These are phyloP conservation scores for Saprolegnia parasitica DNA, from an alignment of 352 stramenopile species.

Conservation along the genomic window DNA sequence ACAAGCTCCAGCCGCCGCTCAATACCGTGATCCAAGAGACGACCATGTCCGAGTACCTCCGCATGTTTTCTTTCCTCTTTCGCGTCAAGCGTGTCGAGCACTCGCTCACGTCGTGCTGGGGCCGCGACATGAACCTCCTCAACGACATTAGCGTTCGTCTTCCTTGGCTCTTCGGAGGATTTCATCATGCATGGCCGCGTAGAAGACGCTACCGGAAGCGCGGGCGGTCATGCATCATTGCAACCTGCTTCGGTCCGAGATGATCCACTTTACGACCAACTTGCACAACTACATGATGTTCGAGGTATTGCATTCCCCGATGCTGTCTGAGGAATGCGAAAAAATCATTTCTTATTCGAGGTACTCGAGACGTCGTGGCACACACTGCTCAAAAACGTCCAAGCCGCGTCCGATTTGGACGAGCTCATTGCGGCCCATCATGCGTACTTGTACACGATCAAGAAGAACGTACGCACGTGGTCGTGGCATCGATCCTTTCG, in stretches of 20 bases:
- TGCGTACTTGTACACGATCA: conserved; percentile 90
- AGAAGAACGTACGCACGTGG: conserved; percentile 58
- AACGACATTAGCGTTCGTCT: conserved; percentile 84
- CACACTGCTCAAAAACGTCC: conserved; percentile 84
- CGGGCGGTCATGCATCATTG: conserved; percentile 85
- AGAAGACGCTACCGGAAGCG: conserved; percentile 59
- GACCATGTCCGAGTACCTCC: conserved; percentile 82
- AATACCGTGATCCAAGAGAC: conserved; percentile 86
- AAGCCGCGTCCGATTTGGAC: conserved; percentile 90
- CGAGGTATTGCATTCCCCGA: no score
- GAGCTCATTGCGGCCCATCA: conserved; percentile 95
- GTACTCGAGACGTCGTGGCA: conserved; percentile 94
- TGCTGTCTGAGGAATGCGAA: no score
- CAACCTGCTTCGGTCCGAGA: conserved; percentile 93
- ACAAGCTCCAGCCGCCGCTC: conserved; percentile 79
- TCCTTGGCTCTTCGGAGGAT: background rate
- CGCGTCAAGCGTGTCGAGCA: conserved; percentile 87
- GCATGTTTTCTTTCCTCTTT: conserved; percentile 89
- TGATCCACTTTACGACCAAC: conserved; percentile 98
- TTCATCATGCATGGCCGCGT: background rate
- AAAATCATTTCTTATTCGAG: no score
- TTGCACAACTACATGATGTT: conserved; percentile 99
- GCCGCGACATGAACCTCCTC: conserved; percentile 93
- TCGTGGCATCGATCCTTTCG: background rate
- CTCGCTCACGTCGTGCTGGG: conserved; percentile 95